phyloP scores from a whole-genome alignment of 2,329 filamentous ascomycete genomes.

The Venturiaceae sp. region DNA sequence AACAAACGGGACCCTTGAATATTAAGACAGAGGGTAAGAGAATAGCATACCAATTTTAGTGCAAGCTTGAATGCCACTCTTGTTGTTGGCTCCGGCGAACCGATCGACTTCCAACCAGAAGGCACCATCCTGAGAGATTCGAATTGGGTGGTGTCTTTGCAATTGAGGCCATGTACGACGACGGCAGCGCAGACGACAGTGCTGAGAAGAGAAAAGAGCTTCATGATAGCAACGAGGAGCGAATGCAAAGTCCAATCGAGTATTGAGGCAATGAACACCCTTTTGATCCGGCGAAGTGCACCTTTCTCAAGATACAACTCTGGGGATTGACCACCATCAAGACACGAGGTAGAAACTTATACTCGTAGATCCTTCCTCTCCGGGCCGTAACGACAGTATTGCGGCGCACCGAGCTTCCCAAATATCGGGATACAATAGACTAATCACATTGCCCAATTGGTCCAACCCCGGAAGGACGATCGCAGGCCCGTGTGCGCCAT shows the following conservation, averaged over 20 bases:
- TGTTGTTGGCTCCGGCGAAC: neutral
- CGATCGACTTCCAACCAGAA: slow-evolving; percentile 4
- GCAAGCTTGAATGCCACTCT: slow-evolving; percentile 8
- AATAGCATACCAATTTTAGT: slow-evolving; percentile 2
- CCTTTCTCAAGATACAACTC: neutral
- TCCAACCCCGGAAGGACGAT: neutral
- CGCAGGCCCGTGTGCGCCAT: neutral
- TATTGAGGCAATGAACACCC: neutral
- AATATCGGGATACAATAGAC: neutral
- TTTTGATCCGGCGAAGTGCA: neutral
- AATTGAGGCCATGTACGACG: neutral
- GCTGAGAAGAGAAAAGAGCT: neutral
- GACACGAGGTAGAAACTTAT: neutral
- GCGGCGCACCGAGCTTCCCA: neutral
- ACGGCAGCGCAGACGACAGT: neutral
- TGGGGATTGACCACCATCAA: neutral
- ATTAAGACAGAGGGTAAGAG: too few relatives aligned
- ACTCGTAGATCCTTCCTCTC: neutral
- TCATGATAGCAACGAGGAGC: neutral
- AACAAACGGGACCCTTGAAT: neutral
- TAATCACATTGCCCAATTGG: neutral
- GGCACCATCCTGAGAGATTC: neutral
- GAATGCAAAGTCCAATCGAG: neutral
- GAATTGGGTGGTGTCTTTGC: neutral
- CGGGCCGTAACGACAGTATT: neutral